These are phyloP conservation scores for Kuraishia capsulata DNA, from an alignment of 805 yeast genomes.

Conservation along the genomic window DNA sequence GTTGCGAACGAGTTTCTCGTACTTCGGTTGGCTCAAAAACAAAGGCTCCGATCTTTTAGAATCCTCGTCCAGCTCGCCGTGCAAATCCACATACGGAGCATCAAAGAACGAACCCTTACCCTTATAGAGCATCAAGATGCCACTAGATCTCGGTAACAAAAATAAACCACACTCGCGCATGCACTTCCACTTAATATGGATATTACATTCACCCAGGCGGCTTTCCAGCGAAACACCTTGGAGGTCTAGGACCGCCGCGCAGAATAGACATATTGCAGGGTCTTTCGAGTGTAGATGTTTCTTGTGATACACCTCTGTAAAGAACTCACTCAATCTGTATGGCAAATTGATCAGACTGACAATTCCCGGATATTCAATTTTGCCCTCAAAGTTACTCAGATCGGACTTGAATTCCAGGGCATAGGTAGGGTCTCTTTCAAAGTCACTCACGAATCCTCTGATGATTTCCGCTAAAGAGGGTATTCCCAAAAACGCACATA, in stretches of 20 bases:
- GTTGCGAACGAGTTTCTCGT: constrained; percentile 53
- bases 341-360: constrained; percentile 61
- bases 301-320: constrained; percentile 46
- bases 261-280: constrained; percentile 81
- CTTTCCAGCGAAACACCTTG: constrained; percentile 53
- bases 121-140: constrained; percentile 53
- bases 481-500: constrained; percentile 40
- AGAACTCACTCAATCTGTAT: constrained; percentile 53
- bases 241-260: constrained; percentile 61
- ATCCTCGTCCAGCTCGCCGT: constrained; percentile 79
- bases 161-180: constrained; percentile 62
- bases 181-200: constrained; percentile 59
- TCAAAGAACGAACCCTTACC: constrained; percentile 78
- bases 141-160: constrained; percentile 59
- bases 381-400: constrained; percentile 1
- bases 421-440: neutral
- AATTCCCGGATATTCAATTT: constrained; percentile 55
- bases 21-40: constrained; percentile 49
- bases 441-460: constrained; percentile 10
- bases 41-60: constrained; percentile 66
- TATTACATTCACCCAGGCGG: constrained; percentile 68
- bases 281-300: constrained; percentile 43
- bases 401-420: constrained; percentile 1
- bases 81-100: constrained; percentile 78
- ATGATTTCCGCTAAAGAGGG: constrained; percentile 24